Evolutionary conservation across 768 basidiomycete species (phyloP).

Genomic region (Krasilnikovozyma curviuscula): DNA sequence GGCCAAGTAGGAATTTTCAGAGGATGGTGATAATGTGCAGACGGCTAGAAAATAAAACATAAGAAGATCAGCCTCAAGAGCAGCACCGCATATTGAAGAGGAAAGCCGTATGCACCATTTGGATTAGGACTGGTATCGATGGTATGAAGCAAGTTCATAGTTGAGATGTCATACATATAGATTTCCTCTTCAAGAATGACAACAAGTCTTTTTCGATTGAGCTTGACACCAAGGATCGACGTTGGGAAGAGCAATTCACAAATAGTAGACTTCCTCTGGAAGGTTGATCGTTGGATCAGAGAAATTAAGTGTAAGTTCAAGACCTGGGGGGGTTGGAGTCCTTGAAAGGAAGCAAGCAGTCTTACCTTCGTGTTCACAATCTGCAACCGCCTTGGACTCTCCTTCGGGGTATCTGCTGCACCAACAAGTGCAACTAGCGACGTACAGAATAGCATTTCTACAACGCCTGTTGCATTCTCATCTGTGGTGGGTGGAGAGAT

Average conservation of each 20-base stretch:
- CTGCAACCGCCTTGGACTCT: slow-evolving; percentile 80
- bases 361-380: slow-evolving; percentile 95
- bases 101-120: slow-evolving; percentile 41
- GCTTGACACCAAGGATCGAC: slow-evolving; percentile 87
- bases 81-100: background rate
- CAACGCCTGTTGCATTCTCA: slow-evolving; percentile 84
- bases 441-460: slow-evolving; percentile 99
- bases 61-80: background rate
- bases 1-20: slow-evolving; percentile 81
- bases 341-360: background rate
- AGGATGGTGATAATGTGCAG: slow-evolving; percentile 80
- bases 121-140: slow-evolving; percentile 94
- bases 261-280: slow-evolving; percentile 86
- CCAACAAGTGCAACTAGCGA: slow-evolving; percentile 93
- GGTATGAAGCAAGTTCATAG: slow-evolving; percentile 91
- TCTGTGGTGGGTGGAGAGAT: slow-evolving; percentile 31
- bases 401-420: slow-evolving; percentile 74
- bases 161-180: slow-evolving; percentile 96
- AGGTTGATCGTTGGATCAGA: background rate
- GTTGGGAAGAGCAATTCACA: slow-evolving; percentile 96
- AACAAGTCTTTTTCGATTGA: slow-evolving; percentile 89
- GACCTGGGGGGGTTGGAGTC: background rate
- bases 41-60: slow-evolving; percentile 39
- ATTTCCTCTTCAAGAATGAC: slow-evolving; percentile 95
- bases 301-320: background rate